phyloP scores from a whole-genome alignment of 352 stramenopile species.

The Pythium coloratum region DNA sequence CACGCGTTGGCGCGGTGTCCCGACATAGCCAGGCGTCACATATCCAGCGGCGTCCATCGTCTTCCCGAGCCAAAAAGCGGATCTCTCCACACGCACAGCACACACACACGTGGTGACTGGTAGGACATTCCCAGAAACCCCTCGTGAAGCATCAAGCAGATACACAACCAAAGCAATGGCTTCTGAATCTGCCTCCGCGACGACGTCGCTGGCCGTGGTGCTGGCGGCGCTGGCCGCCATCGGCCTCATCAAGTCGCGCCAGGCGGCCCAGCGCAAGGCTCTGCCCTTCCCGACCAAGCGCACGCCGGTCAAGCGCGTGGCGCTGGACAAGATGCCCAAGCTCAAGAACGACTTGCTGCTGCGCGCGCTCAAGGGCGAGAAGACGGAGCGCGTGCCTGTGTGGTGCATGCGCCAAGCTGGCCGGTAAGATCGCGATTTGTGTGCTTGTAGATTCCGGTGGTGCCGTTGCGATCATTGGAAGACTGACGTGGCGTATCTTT shows the following conservation, averaged over 20 bases:
- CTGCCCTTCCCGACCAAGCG: conserved; percentile 63
- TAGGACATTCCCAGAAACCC: conserved; percentile 9
- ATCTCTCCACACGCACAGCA: neutral
- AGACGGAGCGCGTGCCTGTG: conserved; percentile 90
- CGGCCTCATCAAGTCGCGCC: conserved; percentile 56
- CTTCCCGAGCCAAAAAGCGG: neutral
- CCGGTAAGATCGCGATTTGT: conserved; percentile 61
- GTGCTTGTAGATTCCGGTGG: conserved; percentile 3
- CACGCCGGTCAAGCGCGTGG: conserved; percentile 70
- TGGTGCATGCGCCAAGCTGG: conserved; percentile 98
- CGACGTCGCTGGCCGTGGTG: conserved; percentile 33
- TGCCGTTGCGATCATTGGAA: neutral
- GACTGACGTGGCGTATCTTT: conserved; percentile 4
- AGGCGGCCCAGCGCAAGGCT: conserved; percentile 41
- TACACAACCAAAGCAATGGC: conserved; percentile 7
- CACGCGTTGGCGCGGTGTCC: conserved; percentile 1
- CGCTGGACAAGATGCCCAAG: conserved; percentile 69
- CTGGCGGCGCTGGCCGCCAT: conserved; percentile 58
- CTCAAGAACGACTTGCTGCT: conserved; percentile 91
- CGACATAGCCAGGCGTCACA: conserved; percentile 8
- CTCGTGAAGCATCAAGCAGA: neutral
- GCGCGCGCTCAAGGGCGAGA: conserved; percentile 82
- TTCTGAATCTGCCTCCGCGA: conserved; percentile 21
- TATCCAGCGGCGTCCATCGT: conserved; percentile 12
- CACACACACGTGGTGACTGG: neutral